Evolutionary conservation across 495 filamentous ascomycete species (phyloP), one percentile per base, ranked within the genome.

Genomic region (Talaromyces proteolyticus): DNA sequence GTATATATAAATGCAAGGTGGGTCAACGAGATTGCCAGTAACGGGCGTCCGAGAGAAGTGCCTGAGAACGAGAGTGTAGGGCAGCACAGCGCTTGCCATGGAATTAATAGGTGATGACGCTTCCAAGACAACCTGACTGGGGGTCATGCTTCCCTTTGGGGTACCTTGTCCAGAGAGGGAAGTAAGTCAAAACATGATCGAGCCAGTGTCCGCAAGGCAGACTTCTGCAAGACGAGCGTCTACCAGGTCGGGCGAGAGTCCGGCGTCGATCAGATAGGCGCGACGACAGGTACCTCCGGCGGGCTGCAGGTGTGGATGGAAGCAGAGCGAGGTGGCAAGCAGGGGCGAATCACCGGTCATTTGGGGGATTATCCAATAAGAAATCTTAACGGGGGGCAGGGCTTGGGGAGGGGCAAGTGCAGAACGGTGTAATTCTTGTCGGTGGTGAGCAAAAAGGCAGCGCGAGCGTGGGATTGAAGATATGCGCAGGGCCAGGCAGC

Each of bases 141-240:
- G 47, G 34, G 22, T 6, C 36, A 49, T 12, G 46, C 38, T 21
- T 21, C 8, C 24, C 20, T 40, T 14, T 18, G 24, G 36, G 46
- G 34, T 49, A 36, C 47, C 47, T 22, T 49, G 22, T 19, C 47
- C 36, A 49, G 47, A 17, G 36, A 34, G 37, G 38, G 47, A 4
- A 41, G 47, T 49, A 36, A 49, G 37, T 49, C 34, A 49, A 49
- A 40, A 24, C 22, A 34, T 49, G 34, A 49, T 34, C 47, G 26
- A 39, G 47, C 22, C 37, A 49, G 47, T 36, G 24, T 49, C 39
- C 47, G 38, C 47, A 49, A 49, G 47, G 47, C 47, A 49, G 47
- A 49, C 47, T 49, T n/a, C 47, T 49, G 47, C 47, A 41, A 24
- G 47, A 29, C 39, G 47, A 36, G 23, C 19, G 22, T 40, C 22